Evolutionary conservation across 768 basidiomycete species (phyloP).

Genomic region (Pulveroboletus sp.): DNA sequence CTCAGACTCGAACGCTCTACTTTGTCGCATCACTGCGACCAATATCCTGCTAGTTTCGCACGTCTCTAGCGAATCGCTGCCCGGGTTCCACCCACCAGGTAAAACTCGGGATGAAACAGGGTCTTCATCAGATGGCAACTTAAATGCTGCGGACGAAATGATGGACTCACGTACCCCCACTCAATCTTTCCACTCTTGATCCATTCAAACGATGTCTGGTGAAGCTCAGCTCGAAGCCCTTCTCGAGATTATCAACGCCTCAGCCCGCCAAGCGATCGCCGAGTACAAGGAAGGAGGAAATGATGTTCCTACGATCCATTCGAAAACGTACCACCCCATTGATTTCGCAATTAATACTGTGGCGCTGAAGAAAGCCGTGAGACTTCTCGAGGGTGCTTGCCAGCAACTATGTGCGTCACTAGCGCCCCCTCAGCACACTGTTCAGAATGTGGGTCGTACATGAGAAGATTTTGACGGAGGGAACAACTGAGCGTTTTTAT

Average conservation of each 20-base stretch:
- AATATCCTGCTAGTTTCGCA: background rate
- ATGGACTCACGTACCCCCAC: background rate
- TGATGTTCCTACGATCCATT: constrained; percentile 25
- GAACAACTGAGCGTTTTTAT: background rate
- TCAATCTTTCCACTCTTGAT: background rate
- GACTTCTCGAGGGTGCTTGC: constrained; percentile 26
- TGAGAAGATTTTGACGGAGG: background rate
- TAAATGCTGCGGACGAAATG: constrained; percentile 6
- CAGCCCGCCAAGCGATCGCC: constrained; percentile 25
- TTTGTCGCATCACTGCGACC: background rate
- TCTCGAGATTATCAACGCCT: constrained; percentile 29
- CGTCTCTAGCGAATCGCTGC: background rate
- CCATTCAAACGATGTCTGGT: constrained; percentile 13
- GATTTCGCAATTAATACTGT: constrained; percentile 19
- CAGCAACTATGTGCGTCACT: constrained; percentile 27
- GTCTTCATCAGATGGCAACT: background rate
- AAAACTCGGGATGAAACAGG: background rate
- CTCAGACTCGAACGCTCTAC: no score
- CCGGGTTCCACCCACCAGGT: no score
- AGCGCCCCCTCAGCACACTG: constrained; percentile 28
- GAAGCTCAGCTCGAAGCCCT: constrained; percentile 30
- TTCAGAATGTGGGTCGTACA: constrained; percentile 20
- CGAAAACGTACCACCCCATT: constrained; percentile 20
- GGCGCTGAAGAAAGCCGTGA: constrained; percentile 24
- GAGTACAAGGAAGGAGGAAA: constrained; percentile 24